Evolutionary conservation across 331 rosid species (phyloP).

Genomic region (Acacia concinna): DNA sequence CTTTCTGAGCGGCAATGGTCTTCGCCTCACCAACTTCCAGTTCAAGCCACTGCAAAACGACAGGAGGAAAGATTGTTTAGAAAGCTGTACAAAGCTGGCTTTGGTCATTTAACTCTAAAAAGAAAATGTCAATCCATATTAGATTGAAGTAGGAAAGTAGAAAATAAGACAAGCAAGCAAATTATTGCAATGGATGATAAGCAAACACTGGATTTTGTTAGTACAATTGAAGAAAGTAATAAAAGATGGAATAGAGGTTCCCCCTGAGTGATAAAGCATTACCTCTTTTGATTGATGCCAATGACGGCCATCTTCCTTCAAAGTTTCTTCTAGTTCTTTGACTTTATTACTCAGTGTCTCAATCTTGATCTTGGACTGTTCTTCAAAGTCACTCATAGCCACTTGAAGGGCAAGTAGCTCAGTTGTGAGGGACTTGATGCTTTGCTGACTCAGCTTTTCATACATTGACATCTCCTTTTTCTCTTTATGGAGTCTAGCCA

Average conservation of each 20-base stretch:
- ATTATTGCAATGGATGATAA: neutral
- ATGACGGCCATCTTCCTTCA: conserved; percentile 55
- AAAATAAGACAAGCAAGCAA: conserved; percentile 19
- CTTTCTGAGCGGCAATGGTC: conserved; percentile 64
- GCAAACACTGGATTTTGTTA: neutral
- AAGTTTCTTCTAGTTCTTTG: conserved; percentile 47
- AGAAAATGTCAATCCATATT: neutral
- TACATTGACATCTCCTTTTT: conserved; percentile 60
- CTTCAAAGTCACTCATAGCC: conserved; percentile 57
- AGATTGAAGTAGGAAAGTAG: conserved; percentile 13
- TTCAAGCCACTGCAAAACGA: conserved; percentile 57
- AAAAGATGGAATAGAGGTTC: conserved; percentile 9
- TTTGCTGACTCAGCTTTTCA: conserved; percentile 57
- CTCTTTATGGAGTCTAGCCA: conserved; percentile 62
- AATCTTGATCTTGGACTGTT: conserved; percentile 51
- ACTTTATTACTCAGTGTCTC: conserved; percentile 55
- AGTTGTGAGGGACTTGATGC: conserved; percentile 45
- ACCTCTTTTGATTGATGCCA: conserved; percentile 73
- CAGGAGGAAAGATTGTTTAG: neutral
- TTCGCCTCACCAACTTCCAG: conserved; percentile 77
- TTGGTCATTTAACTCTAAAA: neutral
- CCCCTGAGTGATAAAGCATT: neutral
- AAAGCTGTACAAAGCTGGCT: conserved; percentile 11
- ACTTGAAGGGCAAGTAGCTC: conserved; percentile 61
- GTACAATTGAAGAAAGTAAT: conserved; percentile 14